These are phyloP conservation scores for Penicillium italicum DNA, from an alignment of 2,329 filamentous ascomycete species.

Conservation along the genomic window DNA sequence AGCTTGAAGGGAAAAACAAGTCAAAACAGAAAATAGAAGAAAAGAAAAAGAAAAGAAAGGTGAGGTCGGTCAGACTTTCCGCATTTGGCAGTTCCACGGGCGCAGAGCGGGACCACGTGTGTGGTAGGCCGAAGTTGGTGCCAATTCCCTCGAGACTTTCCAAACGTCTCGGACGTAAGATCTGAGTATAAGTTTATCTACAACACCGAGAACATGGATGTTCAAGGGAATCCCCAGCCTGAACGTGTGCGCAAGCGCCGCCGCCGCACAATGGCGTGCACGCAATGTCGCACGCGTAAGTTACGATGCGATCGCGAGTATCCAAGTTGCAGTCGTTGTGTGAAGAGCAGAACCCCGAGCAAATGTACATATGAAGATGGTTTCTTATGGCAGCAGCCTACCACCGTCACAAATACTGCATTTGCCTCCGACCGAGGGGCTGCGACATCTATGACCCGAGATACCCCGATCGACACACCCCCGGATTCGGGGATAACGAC, in stretches of 20 bases:
- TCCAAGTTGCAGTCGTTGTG: constrained; percentile 40
- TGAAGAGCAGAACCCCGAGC: constrained; percentile 35
- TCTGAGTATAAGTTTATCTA: background rate
- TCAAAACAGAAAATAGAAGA: background rate
- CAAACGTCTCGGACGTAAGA: constrained; percentile 1
- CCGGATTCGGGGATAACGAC: constrained; percentile 33
- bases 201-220: constrained; percentile 7
- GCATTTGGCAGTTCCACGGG: constrained; percentile 6
- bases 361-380: constrained; percentile 43
- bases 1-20: background rate
- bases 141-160: background rate
- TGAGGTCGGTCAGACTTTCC: constrained; percentile 15
- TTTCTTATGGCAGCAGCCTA: constrained; percentile 40
- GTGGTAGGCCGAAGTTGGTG: background rate
- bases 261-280: constrained; percentile 42
- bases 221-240: constrained; percentile 12
- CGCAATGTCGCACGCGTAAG: constrained; percentile 42
- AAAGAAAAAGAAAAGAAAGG: background rate
- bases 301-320: constrained; percentile 44
- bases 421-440: constrained; percentile 25
- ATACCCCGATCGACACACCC: constrained; percentile 23
- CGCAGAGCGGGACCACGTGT: constrained; percentile 2
- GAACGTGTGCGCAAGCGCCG: constrained; percentile 38
- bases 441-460: constrained; percentile 16
- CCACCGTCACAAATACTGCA: constrained; percentile 29